Percentiles rank a stretch among this genome's conserved stretches.
Evolutionary conservation across 2,329 filamentous ascomycete genomes (phyloP).

Genomic region (Alternaria sp.): DNA sequence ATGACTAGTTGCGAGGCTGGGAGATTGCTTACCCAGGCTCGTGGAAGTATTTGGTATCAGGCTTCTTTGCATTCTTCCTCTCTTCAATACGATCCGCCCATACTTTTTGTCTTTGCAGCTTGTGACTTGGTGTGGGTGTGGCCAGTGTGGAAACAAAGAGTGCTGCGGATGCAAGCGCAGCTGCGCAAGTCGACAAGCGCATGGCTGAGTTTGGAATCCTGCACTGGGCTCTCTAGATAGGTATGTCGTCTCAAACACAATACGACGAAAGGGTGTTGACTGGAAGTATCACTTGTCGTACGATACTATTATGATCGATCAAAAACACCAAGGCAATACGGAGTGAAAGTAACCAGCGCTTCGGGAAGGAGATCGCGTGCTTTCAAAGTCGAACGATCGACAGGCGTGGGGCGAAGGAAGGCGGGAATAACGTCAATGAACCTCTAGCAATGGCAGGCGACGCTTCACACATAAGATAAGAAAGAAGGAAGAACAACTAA

Average conservation of each 20-base stretch:
- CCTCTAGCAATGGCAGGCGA: neutral
- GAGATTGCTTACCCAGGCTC: constrained; percentile 46
- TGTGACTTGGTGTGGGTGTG: constrained; percentile 24
- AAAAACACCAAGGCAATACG: neutral
- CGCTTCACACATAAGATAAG: neutral
- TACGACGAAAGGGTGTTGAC: neutral
- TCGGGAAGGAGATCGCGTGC: constrained; percentile 19
- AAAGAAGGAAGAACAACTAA: neutral
- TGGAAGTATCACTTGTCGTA: neutral
- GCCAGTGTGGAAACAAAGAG: constrained; percentile 31
- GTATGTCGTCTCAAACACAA: neutral
- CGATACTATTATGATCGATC: neutral
- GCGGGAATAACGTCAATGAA: constrained; percentile 1
- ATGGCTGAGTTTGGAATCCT: constrained; percentile 23
- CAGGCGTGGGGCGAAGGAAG: constrained; percentile 8
- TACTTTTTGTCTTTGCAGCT: neutral
- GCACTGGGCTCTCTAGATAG: neutral
- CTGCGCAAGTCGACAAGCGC: constrained; percentile 37
- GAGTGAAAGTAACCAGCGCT: neutral
- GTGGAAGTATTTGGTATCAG: constrained; percentile 48
- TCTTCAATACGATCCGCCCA: neutral
- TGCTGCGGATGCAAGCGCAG: constrained; percentile 29
- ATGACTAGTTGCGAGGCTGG: neutral
- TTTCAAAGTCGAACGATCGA: neutral
- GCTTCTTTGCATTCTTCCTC: constrained; percentile 11